Evolutionary conservation across 352 stramenopile genomes (phyloP).

Genomic region (Thalassiosira mediterranea): DNA sequence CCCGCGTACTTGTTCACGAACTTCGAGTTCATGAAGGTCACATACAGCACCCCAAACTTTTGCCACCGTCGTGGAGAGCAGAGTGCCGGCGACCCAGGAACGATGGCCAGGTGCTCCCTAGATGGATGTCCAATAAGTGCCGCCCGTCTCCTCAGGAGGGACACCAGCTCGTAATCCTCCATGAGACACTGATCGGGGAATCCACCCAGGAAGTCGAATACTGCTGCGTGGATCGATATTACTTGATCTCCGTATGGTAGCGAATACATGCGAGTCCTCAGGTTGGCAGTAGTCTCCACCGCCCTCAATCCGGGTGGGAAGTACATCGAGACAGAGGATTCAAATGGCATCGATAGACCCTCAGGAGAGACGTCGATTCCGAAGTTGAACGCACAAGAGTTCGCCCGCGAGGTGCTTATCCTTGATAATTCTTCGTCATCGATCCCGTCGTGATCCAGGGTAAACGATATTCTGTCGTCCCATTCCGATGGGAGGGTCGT

Average conservation of each 20-base stretch:
- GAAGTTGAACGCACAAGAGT: constrained; percentile 72
- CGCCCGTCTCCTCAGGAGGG: constrained; percentile 57
- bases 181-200: constrained; percentile 81
- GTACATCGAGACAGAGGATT: constrained; percentile 2
- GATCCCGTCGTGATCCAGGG: constrained; percentile 30
- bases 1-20: constrained; percentile 70
- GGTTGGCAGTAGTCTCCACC: constrained; percentile 63
- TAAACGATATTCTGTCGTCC: constrained; percentile 57
- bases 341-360: constrained; percentile 49
- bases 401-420: constrained; percentile 10
- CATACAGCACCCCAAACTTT: constrained; percentile 72
- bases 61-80: constrained; percentile 78
- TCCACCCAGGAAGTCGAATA: constrained; percentile 73
- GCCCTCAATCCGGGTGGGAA: constrained; percentile 59
- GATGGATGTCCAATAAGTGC: constrained; percentile 23
- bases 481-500: constrained; percentile 66
- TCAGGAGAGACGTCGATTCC: constrained; percentile 64
- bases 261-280: constrained; percentile 58
- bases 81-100: constrained; percentile 39
- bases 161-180: constrained; percentile 82
- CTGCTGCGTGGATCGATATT: constrained; percentile 58
- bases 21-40: constrained; percentile 73
- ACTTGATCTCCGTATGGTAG: constrained; percentile 79
- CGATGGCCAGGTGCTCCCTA: constrained; percentile 38
- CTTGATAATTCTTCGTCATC: constrained; percentile 15